Evolutionary conservation across 306 rosid species (phyloP).

Genomic region (Rubus idaeus): DNA sequence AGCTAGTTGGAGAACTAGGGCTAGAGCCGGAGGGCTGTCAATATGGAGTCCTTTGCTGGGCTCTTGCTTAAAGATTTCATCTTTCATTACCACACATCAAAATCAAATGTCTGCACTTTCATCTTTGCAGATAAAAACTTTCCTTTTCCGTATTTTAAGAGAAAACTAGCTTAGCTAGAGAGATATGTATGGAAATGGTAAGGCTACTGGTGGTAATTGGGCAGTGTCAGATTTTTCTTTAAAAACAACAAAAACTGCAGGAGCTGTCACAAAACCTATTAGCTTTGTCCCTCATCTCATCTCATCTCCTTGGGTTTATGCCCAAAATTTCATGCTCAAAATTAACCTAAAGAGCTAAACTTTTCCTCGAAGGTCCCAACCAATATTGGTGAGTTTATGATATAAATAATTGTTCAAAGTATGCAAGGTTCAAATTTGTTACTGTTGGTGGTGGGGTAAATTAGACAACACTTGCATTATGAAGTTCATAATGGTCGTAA

Average conservation of each 20-base stretch:
- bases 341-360: not conserved
- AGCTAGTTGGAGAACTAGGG: not conserved
- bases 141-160: not conserved
- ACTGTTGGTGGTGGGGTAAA: not conserved
- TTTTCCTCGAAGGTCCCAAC: not conserved
- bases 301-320: constrained; percentile 29
- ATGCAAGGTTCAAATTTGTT: constrained; percentile 1
- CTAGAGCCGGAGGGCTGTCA: not conserved
- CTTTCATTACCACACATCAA: not conserved
- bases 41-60: not conserved
- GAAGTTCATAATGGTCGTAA: not conserved
- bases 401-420: not conserved
- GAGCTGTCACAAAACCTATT: constrained; percentile 21
- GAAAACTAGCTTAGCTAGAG: constrained; percentile 2
- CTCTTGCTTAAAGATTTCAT: constrained; percentile 21
- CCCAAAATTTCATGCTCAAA: constrained; percentile 7
- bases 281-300: constrained; percentile 23
- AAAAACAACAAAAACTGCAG: constrained; percentile 23
- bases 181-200: constrained; percentile 18
- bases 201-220: constrained; percentile 25
- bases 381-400: not conserved
- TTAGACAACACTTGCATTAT: not conserved
- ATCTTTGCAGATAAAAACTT: not conserved
- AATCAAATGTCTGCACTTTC: not conserved
- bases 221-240: constrained; percentile 28